Base-by-base conservation (phyloP, 2,329 filamentous ascomycete genomes). In the Endothia cerciana region DNA sequence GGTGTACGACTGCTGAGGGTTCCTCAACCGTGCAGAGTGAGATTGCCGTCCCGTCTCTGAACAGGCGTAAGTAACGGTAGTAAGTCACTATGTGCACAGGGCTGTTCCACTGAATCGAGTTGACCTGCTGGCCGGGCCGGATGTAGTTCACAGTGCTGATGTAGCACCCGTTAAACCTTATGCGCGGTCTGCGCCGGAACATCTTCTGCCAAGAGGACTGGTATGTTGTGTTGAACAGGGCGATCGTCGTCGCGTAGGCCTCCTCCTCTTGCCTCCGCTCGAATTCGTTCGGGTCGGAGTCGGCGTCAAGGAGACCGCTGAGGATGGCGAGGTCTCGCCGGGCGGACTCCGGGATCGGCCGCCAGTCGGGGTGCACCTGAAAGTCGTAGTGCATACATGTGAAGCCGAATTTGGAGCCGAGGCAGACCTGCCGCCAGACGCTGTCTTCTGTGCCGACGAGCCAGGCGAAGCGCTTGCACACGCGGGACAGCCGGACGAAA, bases 111-210 rank as follows among this genome's bases (percentile, higher is more conserved):
- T 91, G 90, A 22, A 90, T 80, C 63, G 88, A 89, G 69, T 89
- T 90, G 25, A 86, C 84, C 3, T 88, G 89, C 66, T 91, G 91
- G 40, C 95, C 95, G 0, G 92, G 82, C 30, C 95, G 91, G 60
- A 92, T 88, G 79, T 99, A 99, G 80, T 98, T 98, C 66, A 97
- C 93, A 0, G 94, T 98, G 77, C 89, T 92, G 77, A 99, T 98
- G 80, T 99, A 99, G 78, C 93, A 91, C 33, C 95, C 95, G 73
- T 95, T 95, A 82, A 97, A 99, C 65, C 95, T 92, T 67, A 98
- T 85, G 53, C 95, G 89, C 2, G 95, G 94, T 17, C 93, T 90
- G 5, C 83, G 81, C 47, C 91, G 91, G 80, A 97, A 97, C 81
- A 97, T 92, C 62, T 81, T 77, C 72, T 85, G 80, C 86, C 87